Evolutionary conservation across 306 rosid genomes (phyloP), one percentile per base, ranked within the genome.

Genomic region (Castanea sativa): DNA sequence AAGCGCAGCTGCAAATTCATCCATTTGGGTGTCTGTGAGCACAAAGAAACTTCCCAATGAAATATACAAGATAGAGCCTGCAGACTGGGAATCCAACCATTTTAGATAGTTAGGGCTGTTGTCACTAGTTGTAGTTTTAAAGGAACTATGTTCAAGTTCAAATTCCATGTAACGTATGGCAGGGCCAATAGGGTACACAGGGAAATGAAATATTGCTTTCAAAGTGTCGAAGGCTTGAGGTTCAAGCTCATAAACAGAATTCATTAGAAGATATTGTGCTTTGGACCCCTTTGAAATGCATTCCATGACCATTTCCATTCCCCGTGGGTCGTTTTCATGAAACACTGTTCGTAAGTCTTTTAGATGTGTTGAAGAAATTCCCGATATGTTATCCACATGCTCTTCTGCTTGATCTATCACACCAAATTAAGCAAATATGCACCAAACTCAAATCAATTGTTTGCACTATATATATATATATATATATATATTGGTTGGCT

Each of bases 161-260:
- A 90, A 74, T 25, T 38, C 43, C 43, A 38, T 38, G 27, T 82
- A 78, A 18, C 90, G 90, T 76, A 88, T 83, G 33, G 89, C 78
- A 30, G 94, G 94, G 35, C 91, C 90, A 58, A 84, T 72, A 18
- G 90, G 86, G 78, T 80, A 88, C 51, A 88, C 57, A 5, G 84
- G 88, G 45, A 84, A 86, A 53, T 86, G 57, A 52, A 74, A 77
- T 43, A 76, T 76, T 3, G 87, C 72, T 57, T 71, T 78, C 43
- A 90, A 69, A 71, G 76, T 61, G 67, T 84, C 78, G 45, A 86
- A 78, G 41, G 63, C 67, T 84, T 79, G 73, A 10, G 76, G 7
- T 61, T 90, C 93, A 2, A 90, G 59, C 71, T 88, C 91, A 14
- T 88, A 82, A 21, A 88, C 82, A 6, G 90, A 80, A 38, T 87